Evolutionary conservation across 1,139 yeast genomes (phyloP).

Genomic region (Scheffersomyces lignicola): DNA sequence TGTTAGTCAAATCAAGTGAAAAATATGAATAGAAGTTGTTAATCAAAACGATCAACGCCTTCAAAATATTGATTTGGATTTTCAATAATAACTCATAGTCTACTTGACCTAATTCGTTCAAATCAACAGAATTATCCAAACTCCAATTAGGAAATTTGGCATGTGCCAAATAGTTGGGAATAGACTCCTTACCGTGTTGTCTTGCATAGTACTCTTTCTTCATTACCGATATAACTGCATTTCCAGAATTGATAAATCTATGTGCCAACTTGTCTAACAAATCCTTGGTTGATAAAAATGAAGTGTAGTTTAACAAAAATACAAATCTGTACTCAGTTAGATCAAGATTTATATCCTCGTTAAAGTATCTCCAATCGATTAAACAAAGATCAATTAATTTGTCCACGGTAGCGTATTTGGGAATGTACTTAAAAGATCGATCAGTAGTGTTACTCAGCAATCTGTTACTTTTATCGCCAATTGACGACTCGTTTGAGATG

Average conservation of each 20-base stretch:
- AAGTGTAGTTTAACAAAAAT: conserved; percentile 43
- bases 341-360: conserved; percentile 38
- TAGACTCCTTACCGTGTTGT: conserved; percentile 9
- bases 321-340: conserved; percentile 46
- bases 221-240: conserved; percentile 50
- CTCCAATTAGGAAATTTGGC: conserved; percentile 58
- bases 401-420: conserved; percentile 43
- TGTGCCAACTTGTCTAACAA: conserved; percentile 45
- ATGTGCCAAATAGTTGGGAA: conserved; percentile 6
- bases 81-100: conserved; percentile 61
- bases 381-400: conserved; percentile 42
- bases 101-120: conserved; percentile 43
- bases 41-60: conserved; percentile 71
- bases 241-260: conserved; percentile 46
- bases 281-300: conserved; percentile 44
- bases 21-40: conserved; percentile 76
- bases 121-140: conserved; percentile 34
- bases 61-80: conserved; percentile 81
- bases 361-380: conserved; percentile 40
- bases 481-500: conserved; percentile 10
- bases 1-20: conserved; percentile 64
- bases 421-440: conserved; percentile 25
- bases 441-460: background rate
- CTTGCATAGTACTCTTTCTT: conserved; percentile 22
- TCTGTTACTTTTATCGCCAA: conserved; percentile 1